Evolutionary conservation across 306 rosid species (phyloP).

Genomic region (Delonix regia): DNA sequence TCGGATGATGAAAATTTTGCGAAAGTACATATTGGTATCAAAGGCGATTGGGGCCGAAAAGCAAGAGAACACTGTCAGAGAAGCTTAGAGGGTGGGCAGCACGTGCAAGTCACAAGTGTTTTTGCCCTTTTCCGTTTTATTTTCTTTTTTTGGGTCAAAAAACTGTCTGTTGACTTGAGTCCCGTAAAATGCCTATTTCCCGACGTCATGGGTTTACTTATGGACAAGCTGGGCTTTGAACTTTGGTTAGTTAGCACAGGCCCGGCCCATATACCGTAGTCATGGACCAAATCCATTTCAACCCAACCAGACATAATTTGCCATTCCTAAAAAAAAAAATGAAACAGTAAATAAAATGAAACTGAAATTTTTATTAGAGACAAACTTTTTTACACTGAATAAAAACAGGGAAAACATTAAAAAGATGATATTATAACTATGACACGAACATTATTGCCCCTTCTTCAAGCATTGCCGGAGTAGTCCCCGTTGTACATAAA

Average conservation of each 20-base stretch:
- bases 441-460: too few relatives aligned
- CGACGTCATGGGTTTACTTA: background rate
- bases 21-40: background rate
- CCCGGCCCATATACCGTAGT: background rate
- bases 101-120: constrained; percentile 1
- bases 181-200: background rate
- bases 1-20: background rate
- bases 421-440: too few relatives aligned
- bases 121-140: background rate
- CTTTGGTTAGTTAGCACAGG: background rate
- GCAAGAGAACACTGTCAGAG: constrained; percentile 15
- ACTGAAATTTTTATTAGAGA: too few relatives aligned
- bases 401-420: too few relatives aligned
- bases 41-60: background rate
- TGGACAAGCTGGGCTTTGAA: background rate
- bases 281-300: background rate
- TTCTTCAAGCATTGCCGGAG: too few relatives aligned
- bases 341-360: too few relatives aligned
- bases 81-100: background rate
- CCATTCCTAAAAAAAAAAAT: too few relatives aligned
- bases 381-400: too few relatives aligned
- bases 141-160: background rate
- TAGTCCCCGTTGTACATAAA: too few relatives aligned
- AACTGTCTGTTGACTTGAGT: background rate
- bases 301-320: background rate